Evolutionary conservation across 495 filamentous ascomycete genomes (phyloP).

Genomic region (Podospora pseudoanserina): DNA sequence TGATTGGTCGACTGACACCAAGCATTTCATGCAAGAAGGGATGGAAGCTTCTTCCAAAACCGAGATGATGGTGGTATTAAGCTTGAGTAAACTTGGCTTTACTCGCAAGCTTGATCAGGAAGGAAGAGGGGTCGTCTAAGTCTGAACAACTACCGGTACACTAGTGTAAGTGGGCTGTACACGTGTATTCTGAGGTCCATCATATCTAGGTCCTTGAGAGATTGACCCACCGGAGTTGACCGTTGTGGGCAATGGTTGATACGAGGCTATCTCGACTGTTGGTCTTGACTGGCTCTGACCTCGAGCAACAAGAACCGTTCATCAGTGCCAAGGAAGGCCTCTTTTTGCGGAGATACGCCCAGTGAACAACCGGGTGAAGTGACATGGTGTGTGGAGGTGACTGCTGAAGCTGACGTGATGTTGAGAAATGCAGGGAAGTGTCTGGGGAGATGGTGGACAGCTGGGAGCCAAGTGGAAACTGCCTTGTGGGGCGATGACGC

Average conservation of each 20-base stretch:
- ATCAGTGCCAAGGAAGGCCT: neutral
- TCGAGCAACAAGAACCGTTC: neutral
- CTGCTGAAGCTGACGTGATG: neutral
- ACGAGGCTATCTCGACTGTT: neutral
- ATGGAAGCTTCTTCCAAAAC: neutral
- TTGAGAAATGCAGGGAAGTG: neutral
- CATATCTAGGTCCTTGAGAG: neutral
- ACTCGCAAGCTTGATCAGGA: neutral
- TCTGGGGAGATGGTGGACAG: neutral
- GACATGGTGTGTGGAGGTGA: neutral
- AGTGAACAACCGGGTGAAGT: no score
- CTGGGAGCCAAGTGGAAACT: neutral
- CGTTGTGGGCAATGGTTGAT: neutral
- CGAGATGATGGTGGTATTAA: neutral
- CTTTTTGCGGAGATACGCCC: neutral
- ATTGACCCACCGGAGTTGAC: neutral
- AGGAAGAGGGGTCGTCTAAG: neutral
- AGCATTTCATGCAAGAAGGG: neutral
- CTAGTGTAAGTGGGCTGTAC: neutral
- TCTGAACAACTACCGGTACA: neutral
- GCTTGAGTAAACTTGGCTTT: neutral
- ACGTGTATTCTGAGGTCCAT: neutral
- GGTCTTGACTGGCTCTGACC: no score
- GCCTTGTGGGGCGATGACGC: neutral
- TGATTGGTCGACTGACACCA: neutral